Evolutionary conservation across 495 filamentous ascomycete genomes (phyloP).

Genomic region (Bombardia bombarda): DNA sequence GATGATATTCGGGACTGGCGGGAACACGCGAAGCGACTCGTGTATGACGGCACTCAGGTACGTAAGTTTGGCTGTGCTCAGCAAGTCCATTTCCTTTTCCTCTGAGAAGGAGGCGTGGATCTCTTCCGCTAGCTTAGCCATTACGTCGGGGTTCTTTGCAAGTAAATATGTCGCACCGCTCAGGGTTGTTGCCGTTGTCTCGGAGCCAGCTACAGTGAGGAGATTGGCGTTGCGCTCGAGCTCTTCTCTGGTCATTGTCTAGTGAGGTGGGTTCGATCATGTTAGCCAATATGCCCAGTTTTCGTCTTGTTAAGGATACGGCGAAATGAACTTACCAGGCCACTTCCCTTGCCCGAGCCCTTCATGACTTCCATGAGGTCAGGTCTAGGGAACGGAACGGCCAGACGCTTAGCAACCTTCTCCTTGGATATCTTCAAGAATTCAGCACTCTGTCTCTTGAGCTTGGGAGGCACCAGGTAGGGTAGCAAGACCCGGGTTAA

Average conservation of each 20-base stretch:
- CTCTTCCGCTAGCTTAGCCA: constrained; percentile 36
- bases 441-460: too few species aligned
- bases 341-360: too few species aligned
- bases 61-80: constrained; percentile 30
- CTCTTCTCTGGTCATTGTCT: constrained; percentile 10
- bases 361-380: too few species aligned
- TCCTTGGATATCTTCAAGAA: too few species aligned
- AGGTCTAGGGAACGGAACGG: too few species aligned
- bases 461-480: too few species aligned
- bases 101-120: constrained; percentile 38
- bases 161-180: constrained; percentile 39
- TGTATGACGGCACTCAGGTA: constrained; percentile 50
- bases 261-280: too few species aligned
- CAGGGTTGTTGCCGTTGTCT: constrained; percentile 50
- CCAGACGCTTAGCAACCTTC: too few species aligned
- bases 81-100: constrained; percentile 40
- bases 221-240: constrained; percentile 15
- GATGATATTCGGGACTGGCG: constrained; percentile 36
- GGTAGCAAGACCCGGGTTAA: too few species aligned
- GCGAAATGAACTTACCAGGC: too few species aligned
- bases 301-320: too few species aligned
- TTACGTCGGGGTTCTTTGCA: constrained; percentile 29
- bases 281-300: too few species aligned
- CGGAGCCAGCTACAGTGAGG: constrained; percentile 32
- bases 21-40: constrained; percentile 49